Conservation (phyloP, 2,329 filamentous ascomycete genomes). For the Mollisia scopiformis region DNA sequence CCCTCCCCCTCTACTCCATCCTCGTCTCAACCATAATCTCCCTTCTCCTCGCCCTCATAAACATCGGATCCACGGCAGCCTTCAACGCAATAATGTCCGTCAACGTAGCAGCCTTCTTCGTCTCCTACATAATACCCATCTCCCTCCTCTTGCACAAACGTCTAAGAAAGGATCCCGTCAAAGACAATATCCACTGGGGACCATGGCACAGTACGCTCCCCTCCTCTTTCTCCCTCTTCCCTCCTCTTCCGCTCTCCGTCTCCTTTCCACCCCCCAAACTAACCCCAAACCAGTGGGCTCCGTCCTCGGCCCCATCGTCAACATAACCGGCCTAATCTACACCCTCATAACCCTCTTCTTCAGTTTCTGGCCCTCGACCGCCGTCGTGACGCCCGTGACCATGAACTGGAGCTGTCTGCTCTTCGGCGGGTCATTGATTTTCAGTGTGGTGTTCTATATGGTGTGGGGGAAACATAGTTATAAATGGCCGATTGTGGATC, state of each 20-base stretch:
- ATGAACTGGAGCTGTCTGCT: conserved; percentile 54
- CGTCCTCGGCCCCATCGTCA: conserved; percentile 26
- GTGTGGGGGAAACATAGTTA: conserved; percentile 46
- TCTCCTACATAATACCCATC: conserved; percentile 46
- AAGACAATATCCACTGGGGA: conserved; percentile 26
- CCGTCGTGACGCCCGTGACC: conserved; percentile 31
- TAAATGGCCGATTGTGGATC: conserved; percentile 44
- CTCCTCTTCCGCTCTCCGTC: too few relatives aligned
- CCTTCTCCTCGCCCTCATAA: conserved; percentile 41
- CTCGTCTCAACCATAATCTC: conserved; percentile 37
- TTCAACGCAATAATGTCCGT: conserved; percentile 50
- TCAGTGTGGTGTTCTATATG: conserved; percentile 51
- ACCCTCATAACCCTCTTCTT: conserved; percentile 50
- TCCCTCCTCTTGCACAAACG: conserved; percentile 46
- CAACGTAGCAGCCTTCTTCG: conserved; percentile 45
- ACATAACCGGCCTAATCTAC: conserved; percentile 17
- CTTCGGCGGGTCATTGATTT: conserved; percentile 44
- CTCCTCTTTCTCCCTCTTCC: too few relatives aligned
- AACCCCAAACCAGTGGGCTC: too few relatives aligned
- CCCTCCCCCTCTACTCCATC: conserved; percentile 27
- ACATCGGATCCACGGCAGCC: conserved; percentile 44
- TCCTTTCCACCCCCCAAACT: too few relatives aligned
- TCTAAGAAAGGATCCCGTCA: conserved; percentile 30
- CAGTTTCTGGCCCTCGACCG: conserved; percentile 41
- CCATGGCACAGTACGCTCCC: conserved; percentile 24